Base-by-base conservation (phyloP, 2,329 filamentous ascomycete genomes). In the Aspergillus sp. region DNA sequence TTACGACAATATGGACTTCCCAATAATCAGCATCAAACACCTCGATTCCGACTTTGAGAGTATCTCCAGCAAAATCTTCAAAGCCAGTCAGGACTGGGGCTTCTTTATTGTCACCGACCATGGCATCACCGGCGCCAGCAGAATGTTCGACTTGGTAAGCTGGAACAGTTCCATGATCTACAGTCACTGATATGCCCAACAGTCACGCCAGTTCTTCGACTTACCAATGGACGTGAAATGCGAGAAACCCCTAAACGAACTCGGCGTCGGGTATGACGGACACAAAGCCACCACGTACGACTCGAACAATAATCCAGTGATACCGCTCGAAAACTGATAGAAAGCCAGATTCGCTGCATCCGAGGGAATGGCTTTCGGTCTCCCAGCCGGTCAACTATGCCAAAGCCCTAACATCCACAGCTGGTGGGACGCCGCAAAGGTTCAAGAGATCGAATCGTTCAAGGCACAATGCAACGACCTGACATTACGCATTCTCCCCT, bases 31-130 rank as follows among this genome's bases (percentile, higher is more conserved):
- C 30, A 51, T 51, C 20, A 39, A 40, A 11, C 19, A 40, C 6
- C 15, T 51, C 5, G 48, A 41, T 5, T 40, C 34, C 17, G 48
- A 51, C 17, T 51, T 51, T 19, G 20, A 11, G 13, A 2, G 20
- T 2, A 24, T 51, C n/a, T 51, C 48, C 6, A 37, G 39, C 22
- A 15, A 39, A 1, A 51, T 51, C 2, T 51, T 51, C 48, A 51
- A 51, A n/a, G 33, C 33, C 17, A 51, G 48, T 30, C 48, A 51
- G 34, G 48, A 51, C 22, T 51, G 48, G 48, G 48, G 48, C 48
- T 51, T 51, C 48, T 51, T 51, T 22, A 40, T 51, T 22, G 48
- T 51, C 17, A 51, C 48, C 4, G 34, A 41, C 48, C 48, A 51
- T 40, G 48, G 48, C 6, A 51, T 51, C 20, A 15, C 27, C 15